Base-by-base conservation (phyloP, 2,329 filamentous ascomycete genomes). In the Dichotomopilus funicola region DNA sequence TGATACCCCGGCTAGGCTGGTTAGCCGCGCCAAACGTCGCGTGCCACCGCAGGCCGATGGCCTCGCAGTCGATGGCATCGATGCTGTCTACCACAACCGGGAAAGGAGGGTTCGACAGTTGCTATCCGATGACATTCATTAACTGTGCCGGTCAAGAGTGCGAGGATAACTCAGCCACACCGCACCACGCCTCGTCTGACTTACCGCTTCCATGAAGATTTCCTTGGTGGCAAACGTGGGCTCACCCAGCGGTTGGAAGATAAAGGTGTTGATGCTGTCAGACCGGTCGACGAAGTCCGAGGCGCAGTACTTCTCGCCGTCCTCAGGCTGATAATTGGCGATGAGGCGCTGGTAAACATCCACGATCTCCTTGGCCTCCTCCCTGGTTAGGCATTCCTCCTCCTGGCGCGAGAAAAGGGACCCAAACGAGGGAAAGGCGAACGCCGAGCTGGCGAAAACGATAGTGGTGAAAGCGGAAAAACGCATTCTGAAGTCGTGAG, bases 241-340 rank as follows among this genome's bases (percentile, higher is more conserved):
- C 41, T 56, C 58, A 49, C 66, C 66, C 40, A 68, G 64, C n/a
- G 67, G 65, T 52, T 59, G 58, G 61, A 64, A 57, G 54, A 66
- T 61, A 62, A 69, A 66, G 51, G 60, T 65, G 64, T 68, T 68
- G 64, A 69, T 68, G 60, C 65, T 67, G 64, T 68, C 66, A 52
- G 66, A 67, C 50, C 62, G 60, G 61, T 68, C 66, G 56, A 65
- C 65, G 42, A 68, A 68, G 44, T 58, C 52, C 38, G 63, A 58
- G 51, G 65, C 62, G 57, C 65, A 64, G 62, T 68, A 67, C 60
- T 65, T 68, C 9, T 59, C 61, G 59, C 62, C 63, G 54, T 62
- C 63, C 4, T 58, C 61, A 38, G 61, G 59, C 44, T 54, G 60
- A 62, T 68, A 69, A 53, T 64, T 62, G 60, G 66, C 61, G 59